phyloP scores from a whole-genome alignment of 202 grass and related monocot genomes.

The Dendrocalamus latiflorus region DNA sequence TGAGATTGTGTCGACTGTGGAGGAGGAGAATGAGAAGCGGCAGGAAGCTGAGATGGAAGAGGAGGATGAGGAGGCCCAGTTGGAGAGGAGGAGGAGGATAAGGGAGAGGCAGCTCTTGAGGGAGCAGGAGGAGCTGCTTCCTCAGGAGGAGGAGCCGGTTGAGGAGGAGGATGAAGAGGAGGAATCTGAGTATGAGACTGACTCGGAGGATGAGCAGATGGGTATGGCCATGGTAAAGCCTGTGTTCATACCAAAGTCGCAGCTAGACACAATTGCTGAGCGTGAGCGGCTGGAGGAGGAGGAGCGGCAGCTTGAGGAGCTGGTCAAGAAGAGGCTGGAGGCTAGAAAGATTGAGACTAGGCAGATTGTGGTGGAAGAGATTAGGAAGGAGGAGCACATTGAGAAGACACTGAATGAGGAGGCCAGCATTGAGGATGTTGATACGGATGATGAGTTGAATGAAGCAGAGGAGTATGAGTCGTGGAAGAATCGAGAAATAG shows the following conservation, averaged over 20 bases:
- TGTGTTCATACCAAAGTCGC: conserved; percentile 82
- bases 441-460: conserved; percentile 86
- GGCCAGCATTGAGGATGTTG: conserved; percentile 58
- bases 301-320: conserved; percentile 78
- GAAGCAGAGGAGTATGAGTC: conserved; percentile 95
- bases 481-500: conserved; percentile 85
- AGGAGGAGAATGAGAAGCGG: conserved; percentile 60
- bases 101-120: conserved; percentile 46
- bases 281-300: conserved; percentile 77
- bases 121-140: conserved; percentile 64
- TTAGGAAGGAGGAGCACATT: conserved; percentile 69
- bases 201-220: conserved; percentile 84
- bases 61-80: conserved; percentile 77
- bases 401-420: conserved; percentile 75
- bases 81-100: conserved; percentile 71
- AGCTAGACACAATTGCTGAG: conserved; percentile 87
- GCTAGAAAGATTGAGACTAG: conserved; percentile 73
- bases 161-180: conserved; percentile 57
- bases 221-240: conserved; percentile 86
- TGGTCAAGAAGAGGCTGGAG: conserved; percentile 69
- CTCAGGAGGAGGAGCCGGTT: conserved; percentile 49
- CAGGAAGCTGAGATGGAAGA: conserved; percentile 53
- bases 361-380: conserved; percentile 87
- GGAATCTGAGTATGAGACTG: conserved; percentile 89
- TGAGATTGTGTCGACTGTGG: conserved; percentile 61